These are phyloP conservation scores for Fraxinus pennsylvanica DNA, from an alignment of 257 asterid species.

Conservation along the genomic window DNA sequence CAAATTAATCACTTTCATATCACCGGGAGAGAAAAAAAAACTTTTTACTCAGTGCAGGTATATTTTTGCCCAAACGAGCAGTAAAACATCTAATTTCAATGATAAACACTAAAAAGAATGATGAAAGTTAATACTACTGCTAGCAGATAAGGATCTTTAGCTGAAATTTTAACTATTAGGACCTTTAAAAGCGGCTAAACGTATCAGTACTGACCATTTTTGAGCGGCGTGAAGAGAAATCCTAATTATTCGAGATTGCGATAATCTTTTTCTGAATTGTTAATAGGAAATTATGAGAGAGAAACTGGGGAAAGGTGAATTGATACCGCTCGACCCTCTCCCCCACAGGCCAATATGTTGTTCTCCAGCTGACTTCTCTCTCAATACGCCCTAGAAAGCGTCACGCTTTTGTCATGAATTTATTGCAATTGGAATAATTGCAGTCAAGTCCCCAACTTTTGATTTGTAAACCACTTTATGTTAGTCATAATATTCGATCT, in stretches of 20 bases:
- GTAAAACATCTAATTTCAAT: neutral
- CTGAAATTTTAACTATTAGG: neutral
- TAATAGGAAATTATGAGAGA: neutral
- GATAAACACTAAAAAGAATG: neutral
- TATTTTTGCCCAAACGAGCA: neutral
- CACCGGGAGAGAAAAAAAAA: neutral
- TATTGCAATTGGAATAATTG: neutral
- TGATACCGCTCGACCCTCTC: neutral
- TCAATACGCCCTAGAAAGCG: no score
- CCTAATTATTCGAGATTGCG: neutral
- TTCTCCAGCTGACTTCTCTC: no score
- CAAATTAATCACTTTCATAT: conserved; percentile 23
- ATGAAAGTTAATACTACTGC: neutral
- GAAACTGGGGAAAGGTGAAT: neutral
- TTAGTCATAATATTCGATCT: no score
- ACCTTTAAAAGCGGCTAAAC: neutral
- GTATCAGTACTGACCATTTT: neutral
- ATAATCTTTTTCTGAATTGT: neutral
- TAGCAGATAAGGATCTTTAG: neutral
- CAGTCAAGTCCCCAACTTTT: no score
- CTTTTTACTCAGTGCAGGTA: neutral
- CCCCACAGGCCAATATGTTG: neutral
- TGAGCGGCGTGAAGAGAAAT: neutral
- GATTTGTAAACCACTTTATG: no score
- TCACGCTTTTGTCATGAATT: neutral